Evolutionary conservation across 331 rosid species (phyloP).

Genomic region (Spiraea crenata): DNA sequence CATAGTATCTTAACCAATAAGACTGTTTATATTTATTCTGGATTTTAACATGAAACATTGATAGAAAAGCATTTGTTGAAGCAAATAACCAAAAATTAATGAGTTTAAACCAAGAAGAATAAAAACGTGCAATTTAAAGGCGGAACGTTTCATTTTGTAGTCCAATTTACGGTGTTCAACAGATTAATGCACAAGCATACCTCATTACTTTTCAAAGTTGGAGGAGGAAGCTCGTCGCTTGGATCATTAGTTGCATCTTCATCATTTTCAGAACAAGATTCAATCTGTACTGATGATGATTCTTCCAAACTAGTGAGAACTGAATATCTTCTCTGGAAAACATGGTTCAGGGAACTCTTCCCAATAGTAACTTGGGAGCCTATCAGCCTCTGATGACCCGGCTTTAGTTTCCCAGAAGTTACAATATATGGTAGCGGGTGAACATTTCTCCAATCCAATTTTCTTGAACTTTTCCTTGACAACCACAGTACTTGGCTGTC

Average conservation of each 20-base stretch:
- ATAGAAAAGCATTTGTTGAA: not conserved
- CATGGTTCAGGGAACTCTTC: conserved; percentile 31
- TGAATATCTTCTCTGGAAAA: conserved; percentile 35
- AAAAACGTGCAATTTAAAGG: not conserved
- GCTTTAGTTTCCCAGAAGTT: conserved; percentile 30
- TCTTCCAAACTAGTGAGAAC: conserved; percentile 40
- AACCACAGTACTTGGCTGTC: conserved; percentile 43
- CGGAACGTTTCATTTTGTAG: not conserved
- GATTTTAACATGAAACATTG: not conserved
- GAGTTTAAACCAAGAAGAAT: not conserved
- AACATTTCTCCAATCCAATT: conserved; percentile 40
- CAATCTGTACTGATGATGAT: conserved; percentile 42
- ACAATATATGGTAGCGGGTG: conserved; percentile 28
- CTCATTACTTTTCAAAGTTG: conserved; percentile 59
- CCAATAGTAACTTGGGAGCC: conserved; percentile 34
- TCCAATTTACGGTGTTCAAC: not conserved
- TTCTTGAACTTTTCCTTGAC: conserved; percentile 36
- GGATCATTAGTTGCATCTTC: conserved; percentile 31
- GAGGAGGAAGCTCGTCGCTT: conserved; percentile 42
- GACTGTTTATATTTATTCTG: not conserved
- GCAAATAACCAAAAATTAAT: not conserved
- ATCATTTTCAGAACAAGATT: conserved; percentile 33
- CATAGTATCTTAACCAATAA: too few relatives aligned
- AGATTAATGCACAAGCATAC: conserved; percentile 27
- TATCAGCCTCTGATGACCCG: conserved; percentile 38